phyloP scores from a whole-genome alignment of 768 basidiomycete species.

The Termitomyces sp. region DNA sequence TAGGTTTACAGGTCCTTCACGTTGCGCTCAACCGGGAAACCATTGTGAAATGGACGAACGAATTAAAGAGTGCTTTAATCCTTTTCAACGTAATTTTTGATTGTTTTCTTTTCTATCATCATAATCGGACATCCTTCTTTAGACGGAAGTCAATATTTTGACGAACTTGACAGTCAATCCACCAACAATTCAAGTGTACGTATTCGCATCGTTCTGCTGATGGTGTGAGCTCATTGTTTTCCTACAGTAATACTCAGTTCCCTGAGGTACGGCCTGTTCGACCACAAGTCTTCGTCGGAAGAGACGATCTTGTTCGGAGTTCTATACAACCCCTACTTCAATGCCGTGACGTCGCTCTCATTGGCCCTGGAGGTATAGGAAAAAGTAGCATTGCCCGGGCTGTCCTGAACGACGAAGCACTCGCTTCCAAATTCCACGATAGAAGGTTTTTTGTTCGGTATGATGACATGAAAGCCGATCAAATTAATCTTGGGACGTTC shows the following conservation, averaged over 20 bases:
- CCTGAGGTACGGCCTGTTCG: conserved; percentile 1
- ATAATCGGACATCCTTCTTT: background rate
- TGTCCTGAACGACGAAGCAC: conserved; percentile 2
- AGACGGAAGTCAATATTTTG: conserved; percentile 14
- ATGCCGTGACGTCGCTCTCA: conserved; percentile 8
- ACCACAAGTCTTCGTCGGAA: conserved; percentile 8
- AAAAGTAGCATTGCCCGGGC: conserved; percentile 8
- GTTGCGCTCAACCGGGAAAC: conserved; percentile 7
- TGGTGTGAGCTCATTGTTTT: background rate
- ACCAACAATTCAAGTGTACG: no score
- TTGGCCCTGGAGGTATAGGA: conserved; percentile 11
- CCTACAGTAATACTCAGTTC: background rate
- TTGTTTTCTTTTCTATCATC: background rate
- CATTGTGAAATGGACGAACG: conserved; percentile 5
- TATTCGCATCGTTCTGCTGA: background rate
- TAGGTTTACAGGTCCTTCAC: conserved; percentile 10
- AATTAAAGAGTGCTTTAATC: conserved; percentile 3
- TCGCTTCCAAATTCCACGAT: background rate
- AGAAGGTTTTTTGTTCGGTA: conserved; percentile 8
- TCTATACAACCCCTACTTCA: background rate
- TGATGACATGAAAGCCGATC: conserved; percentile 8
- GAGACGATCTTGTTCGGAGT: conserved; percentile 1
- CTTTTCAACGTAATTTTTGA: conserved; percentile 13
- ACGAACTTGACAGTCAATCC: no score
- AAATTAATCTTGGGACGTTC: conserved; percentile 2